Conservation (phyloP, 139 green algal genomes). For the Desmodesmus armatus region DNA sequence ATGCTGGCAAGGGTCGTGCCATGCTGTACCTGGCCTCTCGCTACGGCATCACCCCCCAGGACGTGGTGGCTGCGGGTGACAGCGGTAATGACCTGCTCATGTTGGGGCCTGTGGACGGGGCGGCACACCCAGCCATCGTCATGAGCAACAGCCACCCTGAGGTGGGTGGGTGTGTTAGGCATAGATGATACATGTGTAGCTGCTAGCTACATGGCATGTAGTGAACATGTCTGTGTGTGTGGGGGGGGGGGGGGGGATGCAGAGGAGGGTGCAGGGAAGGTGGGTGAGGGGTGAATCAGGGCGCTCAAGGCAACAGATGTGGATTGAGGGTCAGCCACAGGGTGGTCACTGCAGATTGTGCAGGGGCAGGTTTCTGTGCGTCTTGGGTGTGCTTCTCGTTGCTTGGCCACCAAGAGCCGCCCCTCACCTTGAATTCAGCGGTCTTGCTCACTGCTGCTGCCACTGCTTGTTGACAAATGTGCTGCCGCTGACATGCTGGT, state of each 20-base stretch:
- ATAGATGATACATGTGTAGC: too few relatives aligned
- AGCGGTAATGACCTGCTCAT: constrained; percentile 43
- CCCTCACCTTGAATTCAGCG: too few relatives aligned
- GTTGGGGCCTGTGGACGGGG: constrained; percentile 2
- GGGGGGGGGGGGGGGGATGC: too few relatives aligned
- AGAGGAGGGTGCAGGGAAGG: too few relatives aligned
- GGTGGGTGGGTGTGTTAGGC: neutral
- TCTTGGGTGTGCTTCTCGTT: neutral
- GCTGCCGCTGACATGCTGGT: neutral
- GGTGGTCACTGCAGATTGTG: neutral
- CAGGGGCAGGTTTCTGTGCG: neutral
- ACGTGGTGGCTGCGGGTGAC: constrained; percentile 38
- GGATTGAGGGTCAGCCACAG: neutral
- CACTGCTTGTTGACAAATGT: too few relatives aligned
- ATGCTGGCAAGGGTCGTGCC: constrained; percentile 81
- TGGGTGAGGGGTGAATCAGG: neutral
- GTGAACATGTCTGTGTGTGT: too few relatives aligned
- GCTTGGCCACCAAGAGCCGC: too few relatives aligned
- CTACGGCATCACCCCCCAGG: constrained; percentile 54
- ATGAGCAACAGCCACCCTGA: constrained; percentile 41
- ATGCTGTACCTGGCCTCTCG: constrained; percentile 76
- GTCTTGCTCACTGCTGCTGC: too few relatives aligned
- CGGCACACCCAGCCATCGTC: constrained; percentile 20
- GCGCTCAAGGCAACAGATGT: neutral
- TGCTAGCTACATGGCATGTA: too few relatives aligned